Evolutionary conservation across 164 flowering plant species (phyloP), one percentile per base, ranked within the genome.

Genomic region (Kalanchoe fedtschenkoi): DNA sequence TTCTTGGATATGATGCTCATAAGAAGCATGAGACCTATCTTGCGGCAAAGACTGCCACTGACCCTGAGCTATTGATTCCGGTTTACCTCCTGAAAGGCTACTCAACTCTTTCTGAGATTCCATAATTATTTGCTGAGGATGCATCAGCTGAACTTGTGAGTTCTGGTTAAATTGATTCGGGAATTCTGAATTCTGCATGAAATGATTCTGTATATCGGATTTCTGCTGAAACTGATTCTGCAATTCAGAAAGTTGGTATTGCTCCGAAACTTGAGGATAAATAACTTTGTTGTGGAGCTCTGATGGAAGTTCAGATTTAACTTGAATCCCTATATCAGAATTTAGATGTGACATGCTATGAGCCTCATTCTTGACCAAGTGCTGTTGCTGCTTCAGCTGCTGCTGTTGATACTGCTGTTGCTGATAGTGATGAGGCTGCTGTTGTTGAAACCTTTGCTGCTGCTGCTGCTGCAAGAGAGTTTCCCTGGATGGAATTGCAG

Each of bases 1-100:
- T 39, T 85, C 89, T 54, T 86, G 89, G 37, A 89, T 68, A 70
- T 76, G 76, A 67, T 81, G 85, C 58, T 88, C 89, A 67, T 68
- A 67, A 55, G 78, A 70, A 42, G 77, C 63, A 17, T 69, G 73
- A 61, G 76, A 59, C 47, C 69, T 61, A n/a, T 81, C 86, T 34
- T 75, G 82, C 21, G 77, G 65, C 58, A 76, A 80, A 64, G 83
- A 43, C 47, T 73, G 75, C 86, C 88, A 85, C 32, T 78, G 83
- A 47, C 78, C 78, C 38, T 75, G 83, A 62, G 74, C 3, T 24
- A 64, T 64, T 58, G 79, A 28, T 34, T 82, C 88, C 66, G 81
- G 64, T 63, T 76, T 86, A 39, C 62, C 65, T 66, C 89, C 86
- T 69, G 90, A 60, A 57, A 76, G 69, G 60, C 71, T 39, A 68